A percentile compares a stretch with the other conserved stretches of the same genome.
Conservation (phyloP, 179 eudicot species). For the Actinidia arguta region DNA sequence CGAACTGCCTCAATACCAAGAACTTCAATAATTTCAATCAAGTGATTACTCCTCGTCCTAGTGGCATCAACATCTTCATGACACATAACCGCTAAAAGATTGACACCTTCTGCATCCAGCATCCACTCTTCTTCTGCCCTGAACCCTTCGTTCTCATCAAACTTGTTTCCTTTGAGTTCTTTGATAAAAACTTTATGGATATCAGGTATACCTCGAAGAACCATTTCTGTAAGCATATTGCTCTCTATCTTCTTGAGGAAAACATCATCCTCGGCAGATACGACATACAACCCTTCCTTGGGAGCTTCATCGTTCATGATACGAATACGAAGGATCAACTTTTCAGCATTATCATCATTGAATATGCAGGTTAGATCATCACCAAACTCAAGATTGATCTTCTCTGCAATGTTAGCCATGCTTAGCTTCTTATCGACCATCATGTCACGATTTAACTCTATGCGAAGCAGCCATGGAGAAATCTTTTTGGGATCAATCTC, state of each 20-base stretch:
- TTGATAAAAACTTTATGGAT: conserved; percentile 97
- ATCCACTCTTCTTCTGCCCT: conserved; percentile 94
- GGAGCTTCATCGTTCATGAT: conserved; percentile 94
- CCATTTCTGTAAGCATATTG: conserved; percentile 96
- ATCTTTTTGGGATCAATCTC: conserved; percentile 93
- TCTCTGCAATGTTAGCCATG: conserved; percentile 98
- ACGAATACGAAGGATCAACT: conserved; percentile 91
- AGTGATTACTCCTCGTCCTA: conserved; percentile 95
- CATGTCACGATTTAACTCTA: conserved; percentile 97
- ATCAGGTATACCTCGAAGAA: conserved; percentile 90
- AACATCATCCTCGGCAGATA: conserved; percentile 97
- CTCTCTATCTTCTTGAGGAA: conserved; percentile 94
- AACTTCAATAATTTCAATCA: conserved; percentile 96
- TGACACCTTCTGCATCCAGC: conserved; percentile 99
- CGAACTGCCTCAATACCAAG: conserved; percentile 99
- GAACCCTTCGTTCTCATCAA: conserved; percentile 86
- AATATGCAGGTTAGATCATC: conserved; percentile 93
- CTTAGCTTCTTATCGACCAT: conserved; percentile 98
- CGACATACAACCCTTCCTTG: conserved; percentile 79
- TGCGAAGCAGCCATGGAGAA: conserved; percentile 98
- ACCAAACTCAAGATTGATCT: conserved; percentile 88
- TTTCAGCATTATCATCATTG: conserved; percentile 96
- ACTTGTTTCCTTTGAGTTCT: conserved; percentile 71
- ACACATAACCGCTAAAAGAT: conserved; percentile 94
- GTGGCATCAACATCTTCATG: conserved; percentile 96